Evolutionary conservation across 2,329 filamentous ascomycete species (phyloP), one percentile per base, ranked within the genome.

Genomic region (Fusarium sp.): DNA sequence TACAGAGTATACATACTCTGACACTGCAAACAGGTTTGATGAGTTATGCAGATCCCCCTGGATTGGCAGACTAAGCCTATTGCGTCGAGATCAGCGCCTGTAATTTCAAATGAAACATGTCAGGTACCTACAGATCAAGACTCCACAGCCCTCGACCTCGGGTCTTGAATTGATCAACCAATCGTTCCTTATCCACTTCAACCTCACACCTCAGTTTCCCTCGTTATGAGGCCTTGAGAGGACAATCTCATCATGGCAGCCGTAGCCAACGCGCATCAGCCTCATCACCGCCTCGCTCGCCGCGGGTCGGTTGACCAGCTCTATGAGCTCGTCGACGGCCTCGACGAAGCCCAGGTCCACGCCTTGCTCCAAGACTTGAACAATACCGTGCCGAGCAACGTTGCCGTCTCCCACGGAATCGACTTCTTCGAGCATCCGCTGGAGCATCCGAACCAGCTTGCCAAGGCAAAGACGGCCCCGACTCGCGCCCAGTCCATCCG

Each of bases 291-390:
- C 17, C 31, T 59, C 29, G 35, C 57, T 36, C 47, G 44, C 35
- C 58, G 58, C 37, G 58, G 54, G 38, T 66, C 63, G 55, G 63
- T 66, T 35, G 63, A 66, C 56, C 63, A 66, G 57, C 63, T 66
- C 31, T 66, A 62, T 4, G 63, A 66, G 57, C 31, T 66, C 44
- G 61, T 66, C 17, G 56, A 66, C 1, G 64, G 61, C 14, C 64
- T 66, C 10, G 64, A 66, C 36, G 64, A 66, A 9, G 21, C 42
- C 6, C 64, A 66, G 53, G 67, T 66, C 43, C 57, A 66, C 50
- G 46, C 63, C 13, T 15, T 66, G 8, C 51, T 66, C 6, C 41
- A 67, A 11, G 64, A 66, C 6, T 67, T 66, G 27, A 66, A 66
- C 49, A 65, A 65, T 15, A 66, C 64, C 13, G 64, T 66, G 15